Conservation (phyloP, 345 rosid species). For the Acer saccharum region DNA sequence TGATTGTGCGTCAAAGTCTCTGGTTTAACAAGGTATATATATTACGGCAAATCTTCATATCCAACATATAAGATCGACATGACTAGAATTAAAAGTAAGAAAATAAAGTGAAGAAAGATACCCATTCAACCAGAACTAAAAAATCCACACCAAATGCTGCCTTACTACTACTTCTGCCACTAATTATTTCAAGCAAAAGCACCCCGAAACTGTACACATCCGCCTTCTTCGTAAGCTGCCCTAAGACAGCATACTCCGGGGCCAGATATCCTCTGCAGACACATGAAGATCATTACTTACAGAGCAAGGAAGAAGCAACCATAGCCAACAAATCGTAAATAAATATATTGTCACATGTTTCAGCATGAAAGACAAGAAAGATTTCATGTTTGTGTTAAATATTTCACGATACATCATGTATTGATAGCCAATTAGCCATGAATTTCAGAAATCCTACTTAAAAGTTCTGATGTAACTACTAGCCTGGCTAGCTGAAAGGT, state of each 20-base stretch:
- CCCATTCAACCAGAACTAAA: slow-evolving; percentile 90
- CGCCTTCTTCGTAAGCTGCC: slow-evolving; percentile 90
- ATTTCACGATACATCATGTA: not conserved
- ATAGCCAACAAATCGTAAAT: not conserved
- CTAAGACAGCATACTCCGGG: slow-evolving; percentile 86
- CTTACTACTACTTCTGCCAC: slow-evolving; percentile 81
- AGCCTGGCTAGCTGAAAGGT: not conserved
- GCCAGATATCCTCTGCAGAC: slow-evolving; percentile 88
- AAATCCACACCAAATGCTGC: slow-evolving; percentile 74
- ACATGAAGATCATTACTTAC: not conserved
- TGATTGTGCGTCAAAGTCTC: not conserved
- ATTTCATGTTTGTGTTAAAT: not conserved
- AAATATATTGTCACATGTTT: not conserved
- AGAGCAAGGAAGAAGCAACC: not conserved
- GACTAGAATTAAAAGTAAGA: not conserved
- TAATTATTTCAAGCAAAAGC: slow-evolving; percentile 76
- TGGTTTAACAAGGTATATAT: not conserved
- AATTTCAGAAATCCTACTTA: not conserved
- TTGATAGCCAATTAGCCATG: not conserved
- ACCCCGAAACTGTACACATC: slow-evolving; percentile 96
- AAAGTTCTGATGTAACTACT: not conserved
- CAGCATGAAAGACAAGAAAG: not conserved
- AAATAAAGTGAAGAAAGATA: slow-evolving; percentile 32
- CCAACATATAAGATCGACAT: not conserved
- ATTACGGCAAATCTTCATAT: not conserved